Evolutionary conservation across 345 rosid species (phyloP), one percentile per base, ranked within the genome.

Genomic region (Acer yangbiense): DNA sequence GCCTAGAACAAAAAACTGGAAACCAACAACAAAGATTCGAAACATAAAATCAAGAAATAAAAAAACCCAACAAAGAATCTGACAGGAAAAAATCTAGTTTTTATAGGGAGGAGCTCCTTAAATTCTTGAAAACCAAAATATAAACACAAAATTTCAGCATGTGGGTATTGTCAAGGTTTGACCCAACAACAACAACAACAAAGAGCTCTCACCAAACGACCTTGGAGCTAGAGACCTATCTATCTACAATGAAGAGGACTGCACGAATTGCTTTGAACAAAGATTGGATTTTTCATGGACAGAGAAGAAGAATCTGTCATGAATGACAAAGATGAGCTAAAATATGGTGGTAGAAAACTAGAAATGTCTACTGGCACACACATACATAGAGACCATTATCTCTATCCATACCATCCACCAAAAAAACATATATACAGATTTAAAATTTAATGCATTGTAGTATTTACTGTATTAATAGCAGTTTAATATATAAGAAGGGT

Each of bases 341-440:
- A 43, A 89, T 77, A 81, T 77, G 87, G 89, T 76, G 85, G 80
- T 69, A 79, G 84, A 25, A 25, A 25, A 25, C 27, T 25, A 25
- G 27, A 82, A 83, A 85, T 88, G 93, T 88, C 88, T 78, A 84
- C 87, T 83, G 61, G 84, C 81, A 75, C 12, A 3, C 35, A 43
- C 81, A 75, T 6, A 7, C 35, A 69, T 5, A 23, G 54, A 65
- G 50, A 72, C 90, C 85, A 84, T 85, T 84, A 86, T 87, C 92
- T 82, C 68, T 77, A 76, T 85, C 88, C 83, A 69, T 63, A 57
- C 82, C 77, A 77, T 78, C 76, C 80, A 75, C 23, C 67, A 68
- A 46, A 43, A 65, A 23, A 54, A 25, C 63, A 35, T 68, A 25
- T 29, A 71, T 18, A 69, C 5, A 23, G 23, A 13, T 21, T 75